Evolutionary conservation across 768 basidiomycete genomes (phyloP).

Genomic region (Auricularia auricula-judae): DNA sequence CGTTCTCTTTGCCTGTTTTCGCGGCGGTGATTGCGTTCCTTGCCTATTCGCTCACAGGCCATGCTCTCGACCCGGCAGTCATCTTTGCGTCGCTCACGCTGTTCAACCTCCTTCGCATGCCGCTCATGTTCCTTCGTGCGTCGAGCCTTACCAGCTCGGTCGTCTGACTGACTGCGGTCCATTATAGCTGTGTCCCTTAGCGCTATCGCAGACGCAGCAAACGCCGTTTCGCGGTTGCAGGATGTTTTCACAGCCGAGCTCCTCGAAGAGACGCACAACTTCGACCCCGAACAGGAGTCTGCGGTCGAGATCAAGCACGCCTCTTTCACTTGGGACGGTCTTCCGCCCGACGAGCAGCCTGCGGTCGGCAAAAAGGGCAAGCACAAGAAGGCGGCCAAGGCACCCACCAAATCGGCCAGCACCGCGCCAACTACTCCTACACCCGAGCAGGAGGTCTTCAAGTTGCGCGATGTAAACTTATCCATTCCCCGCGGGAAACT

Average conservation of each 20-base stretch:
- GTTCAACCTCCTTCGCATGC: slow-evolving; percentile 74
- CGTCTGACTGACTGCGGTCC: slow-evolving; percentile 5
- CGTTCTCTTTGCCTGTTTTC: slow-evolving; percentile 61
- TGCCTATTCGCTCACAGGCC: slow-evolving; percentile 65
- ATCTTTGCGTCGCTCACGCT: slow-evolving; percentile 80
- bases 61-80: slow-evolving; percentile 52
- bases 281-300: slow-evolving; percentile 43
- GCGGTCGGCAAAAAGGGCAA: slow-evolving; percentile 23
- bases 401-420: slow-evolving; percentile 11
- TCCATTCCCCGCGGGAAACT: slow-evolving; percentile 65
- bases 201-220: slow-evolving; percentile 74
- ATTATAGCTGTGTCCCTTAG: slow-evolving; percentile 53
- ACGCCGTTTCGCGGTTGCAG: slow-evolving; percentile 65
- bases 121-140: slow-evolving; percentile 60
- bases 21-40: slow-evolving; percentile 62
- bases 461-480: slow-evolving; percentile 52
- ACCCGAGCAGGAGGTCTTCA: slow-evolving; percentile 39
- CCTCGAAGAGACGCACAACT: slow-evolving; percentile 42
- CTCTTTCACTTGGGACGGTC: slow-evolving; percentile 80
- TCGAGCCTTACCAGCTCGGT: slow-evolving; percentile 1
- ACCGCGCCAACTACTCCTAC: slow-evolving; percentile 8
- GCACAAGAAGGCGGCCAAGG: slow-evolving; percentile 24
- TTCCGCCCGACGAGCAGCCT: slow-evolving; percentile 36
- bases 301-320: slow-evolving; percentile 62
- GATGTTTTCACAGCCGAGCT: slow-evolving; percentile 80